Conservation (phyloP, 441 rosid species). For the Euphorbia schlechtendalii region DNA sequence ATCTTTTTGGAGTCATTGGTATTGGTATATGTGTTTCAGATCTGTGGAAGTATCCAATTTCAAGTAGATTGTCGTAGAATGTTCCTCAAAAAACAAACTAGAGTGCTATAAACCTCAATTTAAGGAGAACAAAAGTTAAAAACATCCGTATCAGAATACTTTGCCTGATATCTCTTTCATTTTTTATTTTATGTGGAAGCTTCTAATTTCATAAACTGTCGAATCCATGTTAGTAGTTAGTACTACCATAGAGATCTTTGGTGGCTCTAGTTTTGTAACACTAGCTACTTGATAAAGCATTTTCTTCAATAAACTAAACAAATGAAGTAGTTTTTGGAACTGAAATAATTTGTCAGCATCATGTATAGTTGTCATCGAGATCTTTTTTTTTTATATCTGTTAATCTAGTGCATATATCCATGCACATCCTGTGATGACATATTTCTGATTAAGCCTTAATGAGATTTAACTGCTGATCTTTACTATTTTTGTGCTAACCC, state of each 20-base stretch:
- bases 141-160: no score
- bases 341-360: neutral
- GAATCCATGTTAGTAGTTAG: neutral
- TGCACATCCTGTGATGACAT: constrained; percentile 1
- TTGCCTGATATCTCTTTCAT: no score
- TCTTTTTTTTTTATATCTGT: neutral
- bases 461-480: neutral
- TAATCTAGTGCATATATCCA: neutral
- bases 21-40: neutral
- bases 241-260: neutral
- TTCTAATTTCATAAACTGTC: neutral
- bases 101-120: no score
- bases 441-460: neutral
- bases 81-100: no score
- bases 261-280: neutral
- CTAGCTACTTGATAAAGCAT: neutral
- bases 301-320: neutral
- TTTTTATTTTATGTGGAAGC: neutral
- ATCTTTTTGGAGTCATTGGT: neutral
- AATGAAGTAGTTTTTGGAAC: neutral
- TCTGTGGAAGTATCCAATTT: neutral
- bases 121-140: no score
- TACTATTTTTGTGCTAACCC: neutral
- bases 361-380: neutral
- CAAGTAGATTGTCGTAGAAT: neutral